These are phyloP conservation scores for Picea mariana DNA, from an alignment of 83 land plant genomes.

Conservation along the genomic window DNA sequence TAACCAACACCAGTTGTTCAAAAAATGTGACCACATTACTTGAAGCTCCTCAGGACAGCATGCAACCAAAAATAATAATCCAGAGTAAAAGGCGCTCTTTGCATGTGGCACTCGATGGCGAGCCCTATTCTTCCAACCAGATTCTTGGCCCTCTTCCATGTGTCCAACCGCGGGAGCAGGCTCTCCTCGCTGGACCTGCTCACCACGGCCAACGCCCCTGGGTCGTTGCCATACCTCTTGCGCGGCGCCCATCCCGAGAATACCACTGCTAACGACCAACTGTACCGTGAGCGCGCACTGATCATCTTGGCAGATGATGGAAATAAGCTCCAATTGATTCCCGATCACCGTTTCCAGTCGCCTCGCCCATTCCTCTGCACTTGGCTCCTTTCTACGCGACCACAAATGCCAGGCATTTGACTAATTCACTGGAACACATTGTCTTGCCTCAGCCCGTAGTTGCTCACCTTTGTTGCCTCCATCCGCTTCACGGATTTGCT, in stretches of 20 bases:
- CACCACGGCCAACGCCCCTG: slow-evolving; percentile 41
- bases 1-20: no score
- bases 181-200: slow-evolving; percentile 67
- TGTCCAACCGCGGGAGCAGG: slow-evolving; percentile 60
- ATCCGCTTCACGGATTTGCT: no score
- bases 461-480: no score
- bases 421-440: no score
- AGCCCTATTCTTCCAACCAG: slow-evolving; percentile 42
- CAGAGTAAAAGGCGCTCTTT: slow-evolving; percentile 59
- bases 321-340: slow-evolving; percentile 57
- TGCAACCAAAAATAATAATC: slow-evolving; percentile 18
- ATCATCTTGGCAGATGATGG: slow-evolving; percentile 50
- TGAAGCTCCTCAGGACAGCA: no score
- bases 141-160: slow-evolving; percentile 63
- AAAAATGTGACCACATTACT: no score
- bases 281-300: slow-evolving; percentile 46
- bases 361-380: slow-evolving; percentile 50
- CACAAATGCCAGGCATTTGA: no score
- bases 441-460: no score
- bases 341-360: slow-evolving; percentile 47
- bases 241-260: slow-evolving; percentile 34
- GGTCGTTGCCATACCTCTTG: slow-evolving; percentile 69
- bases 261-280: slow-evolving; percentile 20
- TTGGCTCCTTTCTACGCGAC: no score
- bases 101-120: slow-evolving; percentile 71